These are phyloP conservation scores for Aureobasidium vineae DNA, from an alignment of 2,329 filamentous ascomycete species.

Conservation along the genomic window DNA sequence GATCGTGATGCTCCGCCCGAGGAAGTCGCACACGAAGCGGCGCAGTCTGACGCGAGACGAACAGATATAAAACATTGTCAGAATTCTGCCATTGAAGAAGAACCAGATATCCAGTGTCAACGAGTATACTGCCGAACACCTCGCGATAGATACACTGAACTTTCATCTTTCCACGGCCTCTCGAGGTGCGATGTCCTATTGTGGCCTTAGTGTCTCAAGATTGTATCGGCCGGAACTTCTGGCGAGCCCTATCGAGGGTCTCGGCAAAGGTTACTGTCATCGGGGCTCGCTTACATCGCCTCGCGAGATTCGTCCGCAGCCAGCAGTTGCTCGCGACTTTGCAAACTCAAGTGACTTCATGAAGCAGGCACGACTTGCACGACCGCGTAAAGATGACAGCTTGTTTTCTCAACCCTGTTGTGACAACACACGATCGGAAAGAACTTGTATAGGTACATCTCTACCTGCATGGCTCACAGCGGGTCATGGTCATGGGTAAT, in stretches of 20 bases:
- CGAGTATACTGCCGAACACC: not conserved
- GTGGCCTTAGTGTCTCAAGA: not conserved
- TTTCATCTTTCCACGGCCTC: not conserved
- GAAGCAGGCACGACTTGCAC: not conserved
- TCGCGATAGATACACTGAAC: not conserved
- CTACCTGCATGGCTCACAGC: not conserved
- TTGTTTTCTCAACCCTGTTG: not conserved
- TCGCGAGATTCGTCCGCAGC: not conserved
- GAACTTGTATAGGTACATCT: not conserved
- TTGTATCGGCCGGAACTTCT: not conserved
- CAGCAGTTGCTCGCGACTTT: slow-evolving; percentile 1
- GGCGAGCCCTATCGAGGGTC: not conserved
- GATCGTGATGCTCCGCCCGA: not conserved
- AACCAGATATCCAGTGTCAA: too few relatives aligned
- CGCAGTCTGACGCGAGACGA: not conserved
- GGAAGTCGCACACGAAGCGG: not conserved
- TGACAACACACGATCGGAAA: not conserved
- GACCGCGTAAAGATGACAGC: slow-evolving; percentile 8
- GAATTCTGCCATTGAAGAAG: too few relatives aligned
- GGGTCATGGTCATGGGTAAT: slow-evolving; percentile 13
- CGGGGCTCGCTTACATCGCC: not conserved
- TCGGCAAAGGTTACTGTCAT: not conserved
- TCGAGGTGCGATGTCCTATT: not conserved
- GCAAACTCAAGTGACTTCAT: slow-evolving; percentile 8
- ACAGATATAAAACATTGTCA: too few relatives aligned